These are phyloP conservation scores for Sclerotinia minor DNA, from an alignment of 2,329 filamentous ascomycete species.

Conservation along the genomic window DNA sequence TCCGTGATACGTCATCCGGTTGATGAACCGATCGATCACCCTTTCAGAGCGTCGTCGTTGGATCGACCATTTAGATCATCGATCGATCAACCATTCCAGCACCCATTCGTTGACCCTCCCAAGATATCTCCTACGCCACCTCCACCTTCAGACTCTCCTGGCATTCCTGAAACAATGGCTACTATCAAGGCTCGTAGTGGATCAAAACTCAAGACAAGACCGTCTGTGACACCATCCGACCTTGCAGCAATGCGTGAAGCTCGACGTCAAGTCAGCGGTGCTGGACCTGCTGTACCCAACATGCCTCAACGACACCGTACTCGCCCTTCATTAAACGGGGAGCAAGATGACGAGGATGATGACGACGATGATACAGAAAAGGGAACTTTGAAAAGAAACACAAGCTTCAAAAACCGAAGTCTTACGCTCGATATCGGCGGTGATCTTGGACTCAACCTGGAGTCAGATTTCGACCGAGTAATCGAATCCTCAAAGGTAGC, in stretches of 20 bases:
- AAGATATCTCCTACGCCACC: slow-evolving; percentile 28
- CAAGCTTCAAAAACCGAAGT: slow-evolving; percentile 78
- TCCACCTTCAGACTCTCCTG: slow-evolving; percentile 50
- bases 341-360: slow-evolving; percentile 37
- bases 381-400: slow-evolving; percentile 52
- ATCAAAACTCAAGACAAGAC: slow-evolving; percentile 82
- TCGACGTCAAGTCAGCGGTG: slow-evolving; percentile 79
- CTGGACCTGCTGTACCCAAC: slow-evolving; percentile 59
- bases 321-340: slow-evolving; percentile 53
- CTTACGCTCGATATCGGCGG: slow-evolving; percentile 72
- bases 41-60: slow-evolving; percentile 15
- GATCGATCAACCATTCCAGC: slow-evolving; percentile 16
- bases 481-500: slow-evolving; percentile 96
- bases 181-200: slow-evolving; percentile 83
- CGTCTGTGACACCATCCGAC: slow-evolving; percentile 85
- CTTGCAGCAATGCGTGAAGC: slow-evolving; percentile 81
- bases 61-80: slow-evolving; percentile 19
- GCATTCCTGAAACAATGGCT: slow-evolving; percentile 77
- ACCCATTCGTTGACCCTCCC: slow-evolving; percentile 47
- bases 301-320: slow-evolving; percentile 62
- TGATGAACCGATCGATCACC: slow-evolving; percentile 10
- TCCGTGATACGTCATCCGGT: slow-evolving; percentile 77
- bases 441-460: slow-evolving; percentile 81
- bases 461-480: slow-evolving; percentile 90
- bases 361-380: slow-evolving; percentile 37